Evolutionary conservation across 2,329 filamentous ascomycete species (phyloP).

Genomic region (Leptodontidium sp.): DNA sequence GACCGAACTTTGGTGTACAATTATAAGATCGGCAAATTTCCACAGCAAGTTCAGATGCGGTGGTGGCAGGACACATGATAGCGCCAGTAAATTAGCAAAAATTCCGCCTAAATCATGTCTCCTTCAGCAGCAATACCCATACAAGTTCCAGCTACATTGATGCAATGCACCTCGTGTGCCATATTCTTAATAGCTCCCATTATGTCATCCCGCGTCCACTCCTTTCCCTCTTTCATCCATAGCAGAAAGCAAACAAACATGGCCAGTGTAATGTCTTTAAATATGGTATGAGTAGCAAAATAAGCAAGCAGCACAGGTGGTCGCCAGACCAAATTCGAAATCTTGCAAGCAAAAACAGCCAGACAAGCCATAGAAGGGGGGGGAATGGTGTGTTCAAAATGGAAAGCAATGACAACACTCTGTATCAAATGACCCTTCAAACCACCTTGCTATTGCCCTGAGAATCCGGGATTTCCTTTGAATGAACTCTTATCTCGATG

Average conservation of each 20-base stretch:
- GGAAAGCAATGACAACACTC: background rate
- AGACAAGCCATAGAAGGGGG: background rate
- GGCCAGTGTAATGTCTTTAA: background rate
- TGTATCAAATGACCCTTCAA: background rate
- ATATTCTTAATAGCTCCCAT: no score
- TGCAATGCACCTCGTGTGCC: background rate
- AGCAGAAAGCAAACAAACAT: background rate
- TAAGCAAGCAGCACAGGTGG: no score
- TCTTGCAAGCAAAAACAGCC: background rate
- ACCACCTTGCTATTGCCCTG: background rate
- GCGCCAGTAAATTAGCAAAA: background rate
- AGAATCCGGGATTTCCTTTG: conserved; percentile 14
- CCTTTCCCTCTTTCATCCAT: no score
- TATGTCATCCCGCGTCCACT: no score
- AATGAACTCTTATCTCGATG: background rate
- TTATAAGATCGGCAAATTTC: conserved; percentile 7
- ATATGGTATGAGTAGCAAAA: background rate
- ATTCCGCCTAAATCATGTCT: background rate
- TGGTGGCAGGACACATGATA: background rate
- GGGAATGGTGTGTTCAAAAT: background rate
- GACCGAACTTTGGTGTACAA: conserved; percentile 1
- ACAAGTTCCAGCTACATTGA: background rate
- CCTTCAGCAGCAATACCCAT: background rate
- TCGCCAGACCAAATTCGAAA: background rate
- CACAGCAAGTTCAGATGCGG: background rate